Evolutionary conservation across 1,284 basidiomycete genomes (phyloP), one percentile per base, ranked within the genome.

Genomic region (Melanopsichium pennsylvanicum): DNA sequence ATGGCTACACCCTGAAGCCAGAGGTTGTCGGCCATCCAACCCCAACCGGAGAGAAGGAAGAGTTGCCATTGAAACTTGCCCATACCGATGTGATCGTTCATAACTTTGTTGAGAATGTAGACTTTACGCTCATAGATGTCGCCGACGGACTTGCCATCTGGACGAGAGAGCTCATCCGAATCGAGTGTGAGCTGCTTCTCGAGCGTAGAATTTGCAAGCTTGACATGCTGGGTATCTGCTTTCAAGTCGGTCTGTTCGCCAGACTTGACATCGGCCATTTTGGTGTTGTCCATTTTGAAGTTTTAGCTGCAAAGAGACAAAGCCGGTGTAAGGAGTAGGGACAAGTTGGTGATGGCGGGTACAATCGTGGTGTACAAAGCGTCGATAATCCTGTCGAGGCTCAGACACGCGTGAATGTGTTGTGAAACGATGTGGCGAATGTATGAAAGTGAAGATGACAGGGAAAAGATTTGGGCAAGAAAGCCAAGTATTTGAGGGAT

Each of bases 31-130:
- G 73, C 58, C 48, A 78, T 60, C 72, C 72, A 76, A 34, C 75
- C 73, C 40, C 73, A 71, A 40, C 75, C 75, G 23, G 71, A 59
- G 19, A 74, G 70, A 36, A 70, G 42, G 38, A 76, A 67, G 29
- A 72, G 56, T 49, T 74, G 72, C 74, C 74, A 76, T 45, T 70
- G 68, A 11, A 70, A 57, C 58, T 72, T 72, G 55, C 76, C 76
- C 76, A 79, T 78, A 35, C 75, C 75, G 25, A 79, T 76, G 37
- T 79, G 57, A 31, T 80, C 77, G 59, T 78, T 78, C 59, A 80
- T 75, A 32, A 79, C 72, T 56, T 72, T 69, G 70, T 80, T 80
- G 50, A 80, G 52, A 36, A 80, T 75, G 51, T 74, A 79, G 37
- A 76, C 73, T 51, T 80, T 80, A 43, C 77, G 60, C 35, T 58